Base-by-base conservation (phyloP, 2,329 filamentous ascomycete genomes). In the Aspergillus tubingensis region DNA sequence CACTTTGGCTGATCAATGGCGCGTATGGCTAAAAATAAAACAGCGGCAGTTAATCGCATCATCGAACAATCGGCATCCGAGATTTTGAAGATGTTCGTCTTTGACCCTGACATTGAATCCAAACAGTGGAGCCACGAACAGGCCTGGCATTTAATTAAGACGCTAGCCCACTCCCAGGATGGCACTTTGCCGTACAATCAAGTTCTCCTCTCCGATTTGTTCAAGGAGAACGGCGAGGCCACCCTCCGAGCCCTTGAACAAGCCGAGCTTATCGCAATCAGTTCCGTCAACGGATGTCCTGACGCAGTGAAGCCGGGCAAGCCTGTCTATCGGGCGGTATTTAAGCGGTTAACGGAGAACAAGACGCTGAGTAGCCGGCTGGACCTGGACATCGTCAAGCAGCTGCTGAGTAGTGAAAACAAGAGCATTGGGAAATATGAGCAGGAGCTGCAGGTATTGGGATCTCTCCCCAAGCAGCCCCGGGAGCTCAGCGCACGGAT, bases 31-130 rank as follows among this genome's bases (percentile, higher is more conserved):
- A 21, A 51, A 76, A 60, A 25, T 17, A 27, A 36, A 8, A 5
- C 59, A 81, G 84, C 89, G 67, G 95, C 95, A 2, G 89, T 97
- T 2, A 82, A 87, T 21, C 92, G 96, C 65, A 98, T 99, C 63
- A 90, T 96, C 57, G 88, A 91, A 57, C 92, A 96, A 72, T 90
- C 90, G 17, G 91, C 92, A 0, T 91, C 91, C 0, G 95, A 98
- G 72, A 93, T 98, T 51, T 80, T 96, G 62, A 96, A 96, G 72
- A 92, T 97, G 83, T 98, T 93, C 78, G 85, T 99, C 30, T 81
- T 96, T 3, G 70, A 82, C 47, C 73, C 77, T 23, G 85, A 87
- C 49, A 85, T 85, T 54, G 79, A 81, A 2, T 79, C 82, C 43
- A 84, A 85, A 30, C 85, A 85, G 57, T 98, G 92, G 91, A 91